Conservation (phyloP, 2,329 filamentous ascomycete genomes). For the Trichophyton mentagrophytes region DNA sequence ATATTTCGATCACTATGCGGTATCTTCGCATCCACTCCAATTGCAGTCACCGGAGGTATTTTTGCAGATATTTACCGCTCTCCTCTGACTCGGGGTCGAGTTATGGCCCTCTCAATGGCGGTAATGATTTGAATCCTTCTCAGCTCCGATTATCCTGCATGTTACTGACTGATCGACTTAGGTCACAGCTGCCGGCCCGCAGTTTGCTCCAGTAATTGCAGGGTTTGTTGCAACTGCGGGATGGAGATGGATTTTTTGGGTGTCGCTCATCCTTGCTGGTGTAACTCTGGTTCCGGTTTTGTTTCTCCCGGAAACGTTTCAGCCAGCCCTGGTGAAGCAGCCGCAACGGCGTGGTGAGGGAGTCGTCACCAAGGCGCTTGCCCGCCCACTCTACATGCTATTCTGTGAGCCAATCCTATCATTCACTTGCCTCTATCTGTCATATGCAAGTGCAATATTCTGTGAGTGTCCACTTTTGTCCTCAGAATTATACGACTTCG, state of each 20-base stretch:
- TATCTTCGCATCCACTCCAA: background rate
- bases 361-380: background rate
- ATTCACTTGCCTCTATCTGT: background rate
- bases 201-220: background rate
- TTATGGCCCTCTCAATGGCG: background rate
- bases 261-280: background rate
- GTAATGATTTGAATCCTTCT: background rate
- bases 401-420: background rate
- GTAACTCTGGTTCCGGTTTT: background rate
- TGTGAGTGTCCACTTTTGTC: background rate
- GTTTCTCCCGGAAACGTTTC: background rate
- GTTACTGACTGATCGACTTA: background rate
- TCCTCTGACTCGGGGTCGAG: background rate
- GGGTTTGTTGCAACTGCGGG: background rate
- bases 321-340: background rate
- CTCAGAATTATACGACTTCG: background rate
- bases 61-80: background rate
- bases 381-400: background rate
- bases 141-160: background rate
- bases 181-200: background rate
- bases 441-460: background rate
- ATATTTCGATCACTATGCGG: background rate
- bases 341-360: background rate
- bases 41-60: background rate
- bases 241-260: background rate